Percentiles rank a stretch among this genome's conserved stretches.
phyloP scores from a whole-genome alignment of 2,329 filamentous ascomycete genomes.

The Trichoderma oligosporum region DNA sequence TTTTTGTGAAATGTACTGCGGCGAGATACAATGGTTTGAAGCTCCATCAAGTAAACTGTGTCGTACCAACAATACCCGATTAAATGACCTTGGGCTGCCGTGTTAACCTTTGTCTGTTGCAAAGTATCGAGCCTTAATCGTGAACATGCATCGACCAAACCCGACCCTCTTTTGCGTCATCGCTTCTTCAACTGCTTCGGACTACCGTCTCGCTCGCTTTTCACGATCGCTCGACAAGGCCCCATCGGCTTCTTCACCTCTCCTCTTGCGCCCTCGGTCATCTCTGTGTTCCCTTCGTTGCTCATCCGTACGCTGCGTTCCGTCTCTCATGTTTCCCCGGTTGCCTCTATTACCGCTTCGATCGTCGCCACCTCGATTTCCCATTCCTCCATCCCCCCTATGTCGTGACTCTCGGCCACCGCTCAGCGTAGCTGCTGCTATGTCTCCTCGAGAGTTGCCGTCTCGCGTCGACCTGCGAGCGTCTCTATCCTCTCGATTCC shows the following conservation, averaged over 20 bases:
- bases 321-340: conserved; percentile 35
- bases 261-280: conserved; percentile 38
- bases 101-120: conserved; percentile 1
- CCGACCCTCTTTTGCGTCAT: not conserved
- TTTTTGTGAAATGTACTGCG: conserved; percentile 7
- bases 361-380: conserved; percentile 31
- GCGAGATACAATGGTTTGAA: not conserved
- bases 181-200: not conserved
- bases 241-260: conserved; percentile 48
- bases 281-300: conserved; percentile 35
- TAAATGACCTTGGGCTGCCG: not conserved
- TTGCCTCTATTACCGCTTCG: conserved; percentile 35
- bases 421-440: conserved; percentile 31
- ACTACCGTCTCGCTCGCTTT: conserved; percentile 50
- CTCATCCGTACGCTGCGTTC: conserved; percentile 31
- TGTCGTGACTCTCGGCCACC: conserved; percentile 34
- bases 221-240: conserved; percentile 44
- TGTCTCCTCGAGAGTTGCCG: conserved; percentile 26
- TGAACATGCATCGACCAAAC: not conserved
- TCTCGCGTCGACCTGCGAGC: conserved; percentile 31
- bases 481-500: conserved; percentile 34
- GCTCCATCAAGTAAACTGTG: not conserved
- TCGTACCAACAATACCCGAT: conserved; percentile 16
- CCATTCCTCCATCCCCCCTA: conserved; percentile 27
- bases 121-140: not conserved